phyloP scores from a whole-genome alignment of 2,329 filamentous ascomycete genomes.

The Seiridium unicorne region DNA sequence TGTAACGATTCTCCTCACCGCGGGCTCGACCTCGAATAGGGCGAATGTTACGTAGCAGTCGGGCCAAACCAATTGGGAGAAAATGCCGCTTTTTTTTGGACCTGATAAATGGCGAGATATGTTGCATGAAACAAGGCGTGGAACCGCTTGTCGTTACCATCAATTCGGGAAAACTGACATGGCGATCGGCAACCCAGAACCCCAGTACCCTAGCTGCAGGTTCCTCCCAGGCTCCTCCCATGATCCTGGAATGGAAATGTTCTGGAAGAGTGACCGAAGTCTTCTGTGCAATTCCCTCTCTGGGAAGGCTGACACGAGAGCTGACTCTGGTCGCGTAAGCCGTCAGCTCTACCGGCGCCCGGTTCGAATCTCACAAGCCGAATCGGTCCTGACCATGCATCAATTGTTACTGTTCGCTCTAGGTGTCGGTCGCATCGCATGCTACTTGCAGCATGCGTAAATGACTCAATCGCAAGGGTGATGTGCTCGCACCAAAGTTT shows the following conservation, averaged over 20 bases:
- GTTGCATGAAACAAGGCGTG: neutral
- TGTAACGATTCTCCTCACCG: neutral
- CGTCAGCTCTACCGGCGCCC: neutral
- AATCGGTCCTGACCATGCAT: too few relatives aligned
- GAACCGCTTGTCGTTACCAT: neutral
- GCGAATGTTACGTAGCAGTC: slow-evolving; percentile 1
- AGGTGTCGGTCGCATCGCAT: too few relatives aligned
- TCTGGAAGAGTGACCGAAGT: neutral
- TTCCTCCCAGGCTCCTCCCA: neutral
- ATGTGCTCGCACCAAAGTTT: too few relatives aligned
- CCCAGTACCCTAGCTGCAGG: too few relatives aligned
- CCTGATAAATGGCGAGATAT: neutral
- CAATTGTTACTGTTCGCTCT: too few relatives aligned
- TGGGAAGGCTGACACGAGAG: neutral
- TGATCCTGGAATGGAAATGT: slow-evolving; percentile 1
- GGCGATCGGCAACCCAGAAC: neutral
- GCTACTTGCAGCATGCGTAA: too few relatives aligned
- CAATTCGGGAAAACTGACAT: neutral
- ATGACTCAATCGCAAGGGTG: too few relatives aligned
- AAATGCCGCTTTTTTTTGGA: neutral
- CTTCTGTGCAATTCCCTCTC: neutral
- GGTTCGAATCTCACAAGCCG: neutral
- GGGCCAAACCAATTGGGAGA: neutral
- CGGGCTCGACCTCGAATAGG: neutral
- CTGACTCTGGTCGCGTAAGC: neutral